Base-by-base conservation (phyloP, 495 filamentous ascomycete genomes). In the Trichoderma erinaceum region DNA sequence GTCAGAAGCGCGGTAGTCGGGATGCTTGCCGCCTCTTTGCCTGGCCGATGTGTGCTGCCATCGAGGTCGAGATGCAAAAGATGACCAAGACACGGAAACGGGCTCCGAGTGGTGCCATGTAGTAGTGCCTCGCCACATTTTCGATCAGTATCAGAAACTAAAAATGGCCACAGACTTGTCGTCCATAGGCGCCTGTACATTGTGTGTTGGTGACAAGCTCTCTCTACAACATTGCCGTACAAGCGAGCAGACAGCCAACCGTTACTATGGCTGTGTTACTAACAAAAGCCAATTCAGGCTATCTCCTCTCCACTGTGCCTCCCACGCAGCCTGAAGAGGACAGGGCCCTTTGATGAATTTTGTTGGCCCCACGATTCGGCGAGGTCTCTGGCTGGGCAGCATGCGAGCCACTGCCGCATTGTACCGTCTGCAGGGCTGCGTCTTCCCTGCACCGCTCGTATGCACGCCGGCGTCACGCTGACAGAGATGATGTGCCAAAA, bases 351-450 rank as follows among this genome's bases (percentile, higher is more conserved):
- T 61, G 56, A 15, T 61, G 56, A 27, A 32, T 61, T 3, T 61
- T 32, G 27, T 3, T 15, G 56, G 23, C 56, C 56, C 56, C 48
- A n/a, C 48, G 21, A 21, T 21, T 7, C 29, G 29, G 29, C 29
- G 29, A 29, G 1, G 11, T 58, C 56, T 27, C 27, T 32, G 25
- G 25, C 18, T 5, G 48, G 48, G 7, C 48, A n/a, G n/a, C 16
- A 61, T 23, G 27, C 56, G 56, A 61, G 56, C 56, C 56, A 61
- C 25, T 21, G 56, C 56, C 56, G 56, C 56, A 32, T 61, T 32
- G 56, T 32, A 15, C 16, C 29, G 29, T 29, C 29, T 29, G 56
- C 56, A 61, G 56, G 25, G n/a, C 23, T 61, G 21, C 50, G 21
- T 56, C 23, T 56, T 48, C 44, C 44, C 44, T 48, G 44, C 44